Evolutionary conservation across 345 rosid species (phyloP).

Genomic region (Dipteronia dyeriana): DNA sequence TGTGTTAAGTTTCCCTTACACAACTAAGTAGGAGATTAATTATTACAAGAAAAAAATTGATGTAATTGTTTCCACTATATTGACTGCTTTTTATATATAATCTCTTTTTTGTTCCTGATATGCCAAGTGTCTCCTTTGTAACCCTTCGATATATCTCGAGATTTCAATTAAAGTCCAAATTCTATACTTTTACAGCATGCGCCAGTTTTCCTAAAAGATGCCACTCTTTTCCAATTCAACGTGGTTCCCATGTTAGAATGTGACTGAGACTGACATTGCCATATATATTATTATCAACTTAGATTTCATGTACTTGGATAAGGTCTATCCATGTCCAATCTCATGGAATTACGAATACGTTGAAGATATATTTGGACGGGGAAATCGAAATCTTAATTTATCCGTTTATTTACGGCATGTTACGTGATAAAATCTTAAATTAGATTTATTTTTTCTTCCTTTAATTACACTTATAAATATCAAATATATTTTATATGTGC

Average conservation of each 20-base stretch:
- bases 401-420: rapidly evolving
- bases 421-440: too few relatives aligned
- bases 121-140: slow-evolving; percentile 4
- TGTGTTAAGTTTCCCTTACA: background rate
- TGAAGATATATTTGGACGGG: too few relatives aligned
- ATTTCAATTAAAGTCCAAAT: background rate
- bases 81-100: background rate
- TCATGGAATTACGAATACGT: background rate
- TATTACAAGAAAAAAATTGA: slow-evolving; percentile 14
- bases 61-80: slow-evolving; percentile 21
- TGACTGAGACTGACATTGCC: slow-evolving; percentile 9
- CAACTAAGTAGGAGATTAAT: slow-evolving; percentile 18
- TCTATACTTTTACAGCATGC: slow-evolving; percentile 27
- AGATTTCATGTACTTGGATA: slow-evolving; percentile 33
- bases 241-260: slow-evolving; percentile 15
- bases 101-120: background rate
- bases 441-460: too few relatives aligned
- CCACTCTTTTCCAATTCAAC: slow-evolving; percentile 7
- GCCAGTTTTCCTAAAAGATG: background rate
- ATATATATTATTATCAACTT: background rate
- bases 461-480: too few relatives aligned
- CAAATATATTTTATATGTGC: too few relatives aligned
- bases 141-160: background rate
- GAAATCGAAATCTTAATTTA: too few relatives aligned
- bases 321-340: background rate